Percentiles rank a stretch among this genome's conserved stretches.
phyloP scores from a whole-genome alignment of 2,329 filamentous ascomycete species.

The Lasiodiplodia sp. region DNA sequence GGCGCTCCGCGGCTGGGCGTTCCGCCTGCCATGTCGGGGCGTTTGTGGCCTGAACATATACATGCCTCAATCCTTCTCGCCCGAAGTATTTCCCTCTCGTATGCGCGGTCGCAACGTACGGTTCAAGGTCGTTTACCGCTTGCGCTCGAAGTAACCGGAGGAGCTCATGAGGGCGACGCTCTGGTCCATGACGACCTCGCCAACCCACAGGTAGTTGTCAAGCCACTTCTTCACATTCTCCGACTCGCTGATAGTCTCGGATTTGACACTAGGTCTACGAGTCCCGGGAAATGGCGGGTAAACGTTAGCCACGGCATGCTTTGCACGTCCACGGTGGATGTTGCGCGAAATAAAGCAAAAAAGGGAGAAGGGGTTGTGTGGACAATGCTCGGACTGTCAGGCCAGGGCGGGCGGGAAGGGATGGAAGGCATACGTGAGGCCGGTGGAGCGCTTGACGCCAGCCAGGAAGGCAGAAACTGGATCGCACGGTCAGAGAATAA shows the following conservation, averaged over 20 bases:
- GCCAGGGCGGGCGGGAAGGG: constrained; percentile 32
- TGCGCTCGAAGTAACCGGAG: constrained; percentile 90
- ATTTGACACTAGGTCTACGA: constrained; percentile 79
- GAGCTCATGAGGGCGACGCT: constrained; percentile 90
- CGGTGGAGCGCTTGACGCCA: constrained; percentile 96
- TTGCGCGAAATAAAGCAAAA: constrained; percentile 18
- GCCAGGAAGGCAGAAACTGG: constrained; percentile 94
- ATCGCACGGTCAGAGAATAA: constrained; percentile 12
- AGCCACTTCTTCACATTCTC: constrained; percentile 88
- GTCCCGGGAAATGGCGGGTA: constrained; percentile 48
- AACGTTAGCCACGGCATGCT: constrained; percentile 52
- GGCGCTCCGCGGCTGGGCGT: background rate
- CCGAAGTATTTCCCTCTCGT: background rate
- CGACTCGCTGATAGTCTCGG: constrained; percentile 83
- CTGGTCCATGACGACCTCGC: constrained; percentile 98
- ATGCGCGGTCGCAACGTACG: background rate
- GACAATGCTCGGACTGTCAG: constrained; percentile 31
- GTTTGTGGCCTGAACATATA: constrained; percentile 8
- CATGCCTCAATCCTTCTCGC: background rate
- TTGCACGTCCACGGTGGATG: constrained; percentile 17
- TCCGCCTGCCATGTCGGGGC: background rate
- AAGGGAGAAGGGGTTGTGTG: constrained; percentile 21
- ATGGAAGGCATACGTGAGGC: constrained; percentile 82
- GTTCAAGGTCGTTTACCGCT: constrained; percentile 60
- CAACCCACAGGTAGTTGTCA: constrained; percentile 90